phyloP scores from a whole-genome alignment of 768 basidiomycete species.

The Mycena floridula region DNA sequence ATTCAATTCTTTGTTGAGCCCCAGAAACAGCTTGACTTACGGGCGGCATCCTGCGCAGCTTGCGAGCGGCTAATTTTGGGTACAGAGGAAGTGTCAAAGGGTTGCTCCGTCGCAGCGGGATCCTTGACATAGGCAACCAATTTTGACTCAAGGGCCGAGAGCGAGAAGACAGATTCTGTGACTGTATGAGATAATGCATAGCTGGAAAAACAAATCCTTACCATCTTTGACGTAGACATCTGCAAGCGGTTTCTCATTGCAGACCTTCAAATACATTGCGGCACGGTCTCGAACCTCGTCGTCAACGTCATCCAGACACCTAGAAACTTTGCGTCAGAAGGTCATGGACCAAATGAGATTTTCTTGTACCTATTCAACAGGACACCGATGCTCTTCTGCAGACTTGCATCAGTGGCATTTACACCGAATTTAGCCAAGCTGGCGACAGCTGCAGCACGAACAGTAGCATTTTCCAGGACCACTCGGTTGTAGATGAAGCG shows the following conservation, averaged over 20 bases:
- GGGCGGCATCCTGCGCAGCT: conserved; percentile 80
- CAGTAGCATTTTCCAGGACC: conserved; percentile 95
- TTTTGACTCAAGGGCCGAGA: conserved; percentile 84
- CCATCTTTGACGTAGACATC: conserved; percentile 91
- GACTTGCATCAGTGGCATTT: conserved; percentile 67
- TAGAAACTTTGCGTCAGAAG: too few species aligned
- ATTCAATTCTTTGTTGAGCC: not conserved
- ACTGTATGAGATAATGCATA: conserved; percentile 2
- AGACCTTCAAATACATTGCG: conserved; percentile 84
- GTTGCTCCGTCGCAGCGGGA: conserved; percentile 54
- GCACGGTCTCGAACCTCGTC: conserved; percentile 99
- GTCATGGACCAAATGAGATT: too few species aligned
- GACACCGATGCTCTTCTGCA: conserved; percentile 84
- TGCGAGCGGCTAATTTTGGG: conserved; percentile 95
- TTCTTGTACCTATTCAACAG: conserved; percentile 68
- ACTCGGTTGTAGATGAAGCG: conserved; percentile 99
- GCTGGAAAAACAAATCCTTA: conserved; percentile 24
- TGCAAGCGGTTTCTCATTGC: conserved; percentile 74
- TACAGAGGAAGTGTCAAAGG: conserved; percentile 80
- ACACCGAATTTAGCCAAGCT: conserved; percentile 96
- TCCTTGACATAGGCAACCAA: conserved; percentile 94
- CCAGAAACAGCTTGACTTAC: too few species aligned
- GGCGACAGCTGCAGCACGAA: conserved; percentile 92
- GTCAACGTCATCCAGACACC: conserved; percentile 96
- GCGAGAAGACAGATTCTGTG: conserved; percentile 88